These are phyloP conservation scores for Sphagnum contortum DNA, from an alignment of 225 moss, liverwort and hornwort genomes.

Conservation along the genomic window DNA sequence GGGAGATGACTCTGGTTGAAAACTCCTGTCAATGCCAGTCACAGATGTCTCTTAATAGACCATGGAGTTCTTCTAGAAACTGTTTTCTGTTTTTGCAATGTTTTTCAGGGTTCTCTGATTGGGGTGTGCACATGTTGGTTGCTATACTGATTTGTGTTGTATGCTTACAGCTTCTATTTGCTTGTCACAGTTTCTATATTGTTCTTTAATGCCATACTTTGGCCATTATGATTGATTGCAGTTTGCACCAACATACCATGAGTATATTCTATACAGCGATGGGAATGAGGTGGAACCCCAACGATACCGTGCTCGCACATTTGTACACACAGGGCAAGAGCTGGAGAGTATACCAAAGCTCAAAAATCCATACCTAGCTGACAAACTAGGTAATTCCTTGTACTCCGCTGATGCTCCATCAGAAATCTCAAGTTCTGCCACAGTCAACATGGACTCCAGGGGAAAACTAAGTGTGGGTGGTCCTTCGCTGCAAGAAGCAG, in stretches of 20 bases:
- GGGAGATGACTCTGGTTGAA: no score
- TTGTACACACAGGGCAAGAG: slow-evolving; percentile 86
- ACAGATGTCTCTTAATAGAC: no score
- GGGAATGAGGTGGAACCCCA: slow-evolving; percentile 65
- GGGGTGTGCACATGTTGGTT: no score
- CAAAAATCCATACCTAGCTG: slow-evolving; percentile 19
- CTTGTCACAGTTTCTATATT: no score
- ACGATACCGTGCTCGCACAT: slow-evolving; percentile 81
- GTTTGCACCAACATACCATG: slow-evolving; percentile 98
- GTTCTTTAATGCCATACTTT: no score
- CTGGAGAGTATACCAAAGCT: slow-evolving; percentile 61
- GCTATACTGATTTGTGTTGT: no score
- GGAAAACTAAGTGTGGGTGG: slow-evolving; percentile 15
- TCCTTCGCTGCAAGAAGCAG: slow-evolving; percentile 29
- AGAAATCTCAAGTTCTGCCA: slow-evolving; percentile 18
- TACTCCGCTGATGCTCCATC: slow-evolving; percentile 21
- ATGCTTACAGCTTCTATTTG: no score
- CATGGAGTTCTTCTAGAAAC: no score
- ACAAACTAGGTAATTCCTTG: background rate
- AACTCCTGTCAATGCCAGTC: no score
- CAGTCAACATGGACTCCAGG: background rate
- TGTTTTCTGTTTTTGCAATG: no score
- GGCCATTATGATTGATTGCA: slow-evolving; percentile 16
- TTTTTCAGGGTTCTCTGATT: no score
- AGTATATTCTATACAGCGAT: slow-evolving; percentile 99